These are phyloP conservation scores for Eutrema heterophyllum DNA, from an alignment of 345 rosid species.

Conservation along the genomic window DNA sequence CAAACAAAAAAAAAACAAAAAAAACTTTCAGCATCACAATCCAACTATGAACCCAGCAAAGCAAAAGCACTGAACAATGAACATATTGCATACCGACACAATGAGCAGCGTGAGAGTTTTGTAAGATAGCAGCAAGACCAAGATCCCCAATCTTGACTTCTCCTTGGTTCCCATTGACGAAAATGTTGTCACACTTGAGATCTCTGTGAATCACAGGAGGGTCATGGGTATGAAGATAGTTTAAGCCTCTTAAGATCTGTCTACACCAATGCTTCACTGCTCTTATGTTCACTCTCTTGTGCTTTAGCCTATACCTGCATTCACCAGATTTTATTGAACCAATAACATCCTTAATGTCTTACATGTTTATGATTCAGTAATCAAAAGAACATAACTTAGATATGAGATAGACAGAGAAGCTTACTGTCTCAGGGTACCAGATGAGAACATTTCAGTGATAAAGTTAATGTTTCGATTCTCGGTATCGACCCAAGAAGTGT, in stretches of 20 bases:
- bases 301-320: slow-evolving; percentile 69
- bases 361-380: background rate
- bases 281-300: slow-evolving; percentile 81
- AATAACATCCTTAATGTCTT: background rate
- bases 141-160: slow-evolving; percentile 98
- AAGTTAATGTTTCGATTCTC: slow-evolving; percentile 83
- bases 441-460: slow-evolving; percentile 95
- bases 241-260: slow-evolving; percentile 81
- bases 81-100: slow-evolving; percentile 74
- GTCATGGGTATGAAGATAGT: slow-evolving; percentile 76
- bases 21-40: background rate
- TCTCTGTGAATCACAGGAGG: slow-evolving; percentile 97
- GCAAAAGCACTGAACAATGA: background rate
- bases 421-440: slow-evolving; percentile 91
- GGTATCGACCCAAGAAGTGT: slow-evolving; percentile 87
- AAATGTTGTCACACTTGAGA: slow-evolving; percentile 95
- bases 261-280: slow-evolving; percentile 94
- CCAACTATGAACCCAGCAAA: background rate
- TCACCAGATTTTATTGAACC: background rate
- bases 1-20: background rate
- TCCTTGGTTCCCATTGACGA: slow-evolving; percentile 93
- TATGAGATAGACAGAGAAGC: slow-evolving; percentile 6
- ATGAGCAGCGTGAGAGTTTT: slow-evolving; percentile 81
- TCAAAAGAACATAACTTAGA: background rate
- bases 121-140: slow-evolving; percentile 87